phyloP scores from a whole-genome alignment of 495 filamentous ascomycete genomes.

The Tuber umbilicatum region DNA sequence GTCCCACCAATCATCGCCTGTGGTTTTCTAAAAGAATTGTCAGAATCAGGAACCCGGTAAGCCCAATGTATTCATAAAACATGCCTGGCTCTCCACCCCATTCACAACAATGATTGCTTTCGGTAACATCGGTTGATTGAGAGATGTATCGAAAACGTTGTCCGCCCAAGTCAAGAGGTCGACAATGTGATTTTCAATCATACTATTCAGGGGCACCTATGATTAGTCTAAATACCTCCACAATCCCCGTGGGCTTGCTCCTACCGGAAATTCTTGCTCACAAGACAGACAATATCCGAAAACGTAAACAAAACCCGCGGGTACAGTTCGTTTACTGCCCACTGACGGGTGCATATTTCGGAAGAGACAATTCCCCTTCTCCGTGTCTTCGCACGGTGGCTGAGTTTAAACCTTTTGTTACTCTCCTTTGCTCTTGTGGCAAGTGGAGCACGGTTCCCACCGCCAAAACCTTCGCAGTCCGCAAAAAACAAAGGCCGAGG shows the following conservation, averaged over 20 bases:
- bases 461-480: constrained; percentile 37
- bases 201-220: constrained; percentile 13
- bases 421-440: constrained; percentile 40
- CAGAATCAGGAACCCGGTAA: background rate
- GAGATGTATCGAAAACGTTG: constrained; percentile 39
- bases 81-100: constrained; percentile 31
- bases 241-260: background rate
- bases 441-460: constrained; percentile 43
- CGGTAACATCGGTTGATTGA: constrained; percentile 44
- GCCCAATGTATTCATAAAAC: background rate
- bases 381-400: constrained; percentile 2
- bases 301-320: constrained; percentile 44
- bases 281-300: constrained; percentile 42
- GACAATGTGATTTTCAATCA: constrained; percentile 38
- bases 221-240: background rate
- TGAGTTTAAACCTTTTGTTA: constrained; percentile 28
- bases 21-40: background rate
- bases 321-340: constrained; percentile 40
- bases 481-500: constrained; percentile 37
- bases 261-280: constrained; percentile 40
- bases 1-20: constrained; percentile 23
- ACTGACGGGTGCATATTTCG: constrained; percentile 17
- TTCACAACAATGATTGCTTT: constrained; percentile 43
- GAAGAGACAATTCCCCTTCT: constrained; percentile 16
- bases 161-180: constrained; percentile 41